Conservation (phyloP, 257 asterid species). For the Primulina huaijiensis region DNA sequence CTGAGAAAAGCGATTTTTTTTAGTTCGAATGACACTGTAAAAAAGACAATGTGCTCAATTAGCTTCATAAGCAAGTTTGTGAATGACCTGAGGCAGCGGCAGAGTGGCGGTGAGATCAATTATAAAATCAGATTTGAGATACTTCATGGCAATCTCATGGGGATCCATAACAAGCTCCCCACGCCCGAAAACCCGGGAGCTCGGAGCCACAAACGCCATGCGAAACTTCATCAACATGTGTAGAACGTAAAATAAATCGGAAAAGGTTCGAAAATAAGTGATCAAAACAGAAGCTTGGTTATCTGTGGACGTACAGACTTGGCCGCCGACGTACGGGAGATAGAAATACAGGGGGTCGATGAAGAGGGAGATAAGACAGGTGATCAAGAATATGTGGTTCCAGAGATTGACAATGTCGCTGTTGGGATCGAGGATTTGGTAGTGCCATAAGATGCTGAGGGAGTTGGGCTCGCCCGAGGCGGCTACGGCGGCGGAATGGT, state of each 20-base stretch:
- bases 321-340: conserved; percentile 57
- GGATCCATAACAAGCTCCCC: conserved; percentile 95
- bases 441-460: conserved; percentile 59
- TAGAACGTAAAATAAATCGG: conserved; percentile 62
- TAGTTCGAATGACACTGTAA: neutral
- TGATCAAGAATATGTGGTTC: conserved; percentile 76
- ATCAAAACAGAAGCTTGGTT: conserved; percentile 40
- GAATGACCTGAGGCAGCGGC: conserved; percentile 74
- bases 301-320: conserved; percentile 71
- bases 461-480: conserved; percentile 50
- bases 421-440: conserved; percentile 84
- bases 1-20: conserved; percentile 35
- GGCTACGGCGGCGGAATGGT: conserved; percentile 20
- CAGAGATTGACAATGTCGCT: conserved; percentile 78
- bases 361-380: conserved; percentile 69
- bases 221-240: conserved; percentile 83
- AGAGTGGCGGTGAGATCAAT: conserved; percentile 75
- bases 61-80: neutral
- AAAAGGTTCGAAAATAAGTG: conserved; percentile 56
- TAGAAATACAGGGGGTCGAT: conserved; percentile 87
- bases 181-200: conserved; percentile 84
- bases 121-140: conserved; percentile 66
- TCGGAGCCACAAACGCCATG: conserved; percentile 83
- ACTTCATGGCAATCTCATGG: conserved; percentile 51
- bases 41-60: neutral